Evolutionary conservation across 495 filamentous ascomycete species (phyloP).

Genomic region (Aspergillus leporis): DNA sequence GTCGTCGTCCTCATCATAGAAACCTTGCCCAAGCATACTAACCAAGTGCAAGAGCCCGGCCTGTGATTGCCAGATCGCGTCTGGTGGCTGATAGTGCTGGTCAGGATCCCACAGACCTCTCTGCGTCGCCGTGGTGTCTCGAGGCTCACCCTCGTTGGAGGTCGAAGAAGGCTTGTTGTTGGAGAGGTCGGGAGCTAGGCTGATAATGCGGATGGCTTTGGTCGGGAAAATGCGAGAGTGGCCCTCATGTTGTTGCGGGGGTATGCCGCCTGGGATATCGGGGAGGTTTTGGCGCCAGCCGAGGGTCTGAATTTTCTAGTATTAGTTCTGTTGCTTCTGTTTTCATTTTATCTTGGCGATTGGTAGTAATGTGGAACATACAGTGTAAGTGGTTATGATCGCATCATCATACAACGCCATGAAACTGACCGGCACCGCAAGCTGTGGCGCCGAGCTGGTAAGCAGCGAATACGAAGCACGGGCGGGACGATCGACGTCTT

Average conservation of each 20-base stretch:
- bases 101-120: constrained; percentile 15
- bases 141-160: background rate
- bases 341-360: background rate
- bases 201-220: constrained; percentile 39
- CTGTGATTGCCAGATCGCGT: constrained; percentile 25
- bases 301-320: constrained; percentile 27
- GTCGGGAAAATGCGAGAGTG: constrained; percentile 38
- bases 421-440: constrained; percentile 40
- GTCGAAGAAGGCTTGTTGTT: constrained; percentile 7
- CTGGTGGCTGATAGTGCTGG: constrained; percentile 8
- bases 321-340: constrained; percentile 12
- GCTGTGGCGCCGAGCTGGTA: constrained; percentile 36
- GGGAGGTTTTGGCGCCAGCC: constrained; percentile 32
- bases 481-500: constrained; percentile 23
- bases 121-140: background rate
- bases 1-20: constrained; percentile 20
- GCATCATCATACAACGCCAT: constrained; percentile 42
- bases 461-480: constrained; percentile 39
- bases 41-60: constrained; percentile 31
- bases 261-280: constrained; percentile 19
- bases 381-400: constrained; percentile 42
- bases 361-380: constrained; percentile 15
- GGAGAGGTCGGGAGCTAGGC: constrained; percentile 29
- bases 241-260: constrained; percentile 18
- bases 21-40: constrained; percentile 31